Percentiles rank a stretch among this genome's conserved stretches.
These are phyloP conservation scores for Veloporphyrellus conicus DNA, from an alignment of 1,284 basidiomycete genomes.

Conservation along the genomic window DNA sequence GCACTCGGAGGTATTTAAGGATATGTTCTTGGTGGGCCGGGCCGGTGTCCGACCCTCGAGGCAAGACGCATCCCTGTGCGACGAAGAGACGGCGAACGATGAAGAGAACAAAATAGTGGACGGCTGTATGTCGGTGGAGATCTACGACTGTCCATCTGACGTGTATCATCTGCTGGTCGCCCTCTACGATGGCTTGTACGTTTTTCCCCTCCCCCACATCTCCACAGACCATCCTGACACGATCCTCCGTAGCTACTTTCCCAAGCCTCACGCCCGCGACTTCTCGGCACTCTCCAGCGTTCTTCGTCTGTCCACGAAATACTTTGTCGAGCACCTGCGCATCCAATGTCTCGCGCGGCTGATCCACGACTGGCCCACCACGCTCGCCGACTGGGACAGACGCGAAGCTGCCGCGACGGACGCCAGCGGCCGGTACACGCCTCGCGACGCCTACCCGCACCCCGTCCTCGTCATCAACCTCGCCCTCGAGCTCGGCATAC, in stretches of 20 bases:
- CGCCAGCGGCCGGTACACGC: constrained; percentile 42
- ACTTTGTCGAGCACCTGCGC: constrained; percentile 59
- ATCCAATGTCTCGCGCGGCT: constrained; percentile 54
- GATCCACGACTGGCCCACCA: constrained; percentile 57
- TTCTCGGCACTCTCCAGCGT: constrained; percentile 56
- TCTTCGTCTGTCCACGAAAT: constrained; percentile 65
- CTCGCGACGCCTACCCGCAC: constrained; percentile 48
- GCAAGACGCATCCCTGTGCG: background rate
- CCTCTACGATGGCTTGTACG: constrained; percentile 53
- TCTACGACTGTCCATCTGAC: constrained; percentile 56
- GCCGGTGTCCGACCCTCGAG: constrained; percentile 1
- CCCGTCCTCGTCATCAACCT: constrained; percentile 62
- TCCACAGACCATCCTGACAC: background rate
- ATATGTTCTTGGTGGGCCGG: constrained; percentile 57
- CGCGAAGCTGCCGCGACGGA: constrained; percentile 56
- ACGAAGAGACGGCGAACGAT: constrained; percentile 12
- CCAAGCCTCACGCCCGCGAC: constrained; percentile 44
- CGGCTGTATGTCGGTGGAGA: constrained; percentile 46
- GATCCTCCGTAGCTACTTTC: constrained; percentile 35
- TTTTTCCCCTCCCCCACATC: background rate
- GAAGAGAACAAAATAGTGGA: constrained; percentile 44
- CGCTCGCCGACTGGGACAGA: constrained; percentile 59
- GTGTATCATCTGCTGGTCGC: constrained; percentile 55
- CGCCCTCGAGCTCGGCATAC: constrained; percentile 56
- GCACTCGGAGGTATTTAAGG: constrained; percentile 68